phyloP scores from a whole-genome alignment of 345 rosid genomes.

The Aethionema arabicum region DNA sequence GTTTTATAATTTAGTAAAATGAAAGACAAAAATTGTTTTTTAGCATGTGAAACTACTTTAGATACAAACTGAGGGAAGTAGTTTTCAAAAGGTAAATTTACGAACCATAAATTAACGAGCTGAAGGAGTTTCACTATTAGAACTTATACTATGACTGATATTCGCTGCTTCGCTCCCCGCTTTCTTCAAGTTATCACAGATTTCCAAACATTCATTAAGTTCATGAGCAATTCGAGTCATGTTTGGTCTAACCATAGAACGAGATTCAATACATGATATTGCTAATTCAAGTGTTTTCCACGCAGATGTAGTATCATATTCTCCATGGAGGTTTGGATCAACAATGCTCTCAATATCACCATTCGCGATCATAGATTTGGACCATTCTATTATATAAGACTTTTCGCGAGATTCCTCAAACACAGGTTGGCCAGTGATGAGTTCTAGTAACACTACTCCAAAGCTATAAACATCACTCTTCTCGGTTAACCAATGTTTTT shows the following conservation, averaged over 20 bases:
- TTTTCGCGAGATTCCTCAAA: slow-evolving; percentile 14
- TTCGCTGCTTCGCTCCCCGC: slow-evolving; percentile 8
- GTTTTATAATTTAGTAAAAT: too few species aligned
- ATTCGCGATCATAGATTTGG: slow-evolving; percentile 9
- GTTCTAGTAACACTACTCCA: slow-evolving; percentile 43
- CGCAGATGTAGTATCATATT: slow-evolving; percentile 19
- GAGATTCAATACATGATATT: slow-evolving; percentile 29
- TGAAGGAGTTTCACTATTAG: slow-evolving; percentile 28
- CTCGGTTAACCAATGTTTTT: slow-evolving; percentile 34
- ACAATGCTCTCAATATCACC: slow-evolving; percentile 30
- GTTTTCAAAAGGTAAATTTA: not conserved
- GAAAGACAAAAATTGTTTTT: too few species aligned
- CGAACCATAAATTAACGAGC: slow-evolving; percentile 15
- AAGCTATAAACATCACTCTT: slow-evolving; percentile 56
- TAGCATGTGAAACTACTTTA: too few species aligned
- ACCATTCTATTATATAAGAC: slow-evolving; percentile 33
- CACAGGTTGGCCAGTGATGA: slow-evolving; percentile 41
- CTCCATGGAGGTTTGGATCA: slow-evolving; percentile 29
- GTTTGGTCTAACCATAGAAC: slow-evolving; percentile 33
- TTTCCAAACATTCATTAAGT: slow-evolving; percentile 36
- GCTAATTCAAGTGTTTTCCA: slow-evolving; percentile 40
- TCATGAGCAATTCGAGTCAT: slow-evolving; percentile 38
- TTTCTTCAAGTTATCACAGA: not conserved
- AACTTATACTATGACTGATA: not conserved
- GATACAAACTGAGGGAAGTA: not conserved